Base-by-base conservation (phyloP, 352 stramenopile species). In the Paralagenidium karlingii region DNA sequence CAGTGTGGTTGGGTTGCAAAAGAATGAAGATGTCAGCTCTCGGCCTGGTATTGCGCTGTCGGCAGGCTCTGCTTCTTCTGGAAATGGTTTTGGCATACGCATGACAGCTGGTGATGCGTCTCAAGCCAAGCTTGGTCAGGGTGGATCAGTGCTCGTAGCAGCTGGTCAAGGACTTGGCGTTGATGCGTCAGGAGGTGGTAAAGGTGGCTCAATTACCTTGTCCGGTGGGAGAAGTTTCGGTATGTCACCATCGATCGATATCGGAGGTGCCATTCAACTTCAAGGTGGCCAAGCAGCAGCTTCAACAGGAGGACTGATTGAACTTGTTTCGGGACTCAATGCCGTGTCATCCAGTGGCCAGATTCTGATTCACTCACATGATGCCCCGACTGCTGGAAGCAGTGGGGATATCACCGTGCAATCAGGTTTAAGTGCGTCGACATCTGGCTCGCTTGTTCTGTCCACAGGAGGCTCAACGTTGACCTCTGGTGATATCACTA, bases 161-260 rank as follows among this genome's bases (percentile, higher is more conserved):
- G 67, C 55, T 25, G 67, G 67, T 26, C 30, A 42, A 18, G 67
- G 63, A 6, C 40, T 68, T 18, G 57, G 64, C 34, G 45, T 47
- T 19, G 61, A 78, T 49, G 37, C 49, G 28, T 49, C 49, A 30
- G 55, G 53, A 31, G 63, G 63, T 47, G 64, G 63, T 24, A 47
- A 49, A 16, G 68, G 68, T 19, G 68, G 68, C 15, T 63, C 53
- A 28, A 40, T 73, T 29, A 30, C 54, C 24, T 12, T 82, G 21
- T 19, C 39, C n/a, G 64, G 59, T 47, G 68, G 68, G 22, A 51
- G 54, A 43, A 75, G 59, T 27, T 70, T 58, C 19, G 68, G 68
- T 36, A 49, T 48, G 5, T 70, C 63, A 31, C 40, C 47, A 28
- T 24, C 10, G 2, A 55, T 33, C 11, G 68, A 77, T 44, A 38